A percentile compares a stretch with the other conserved stretches of the same genome.
phyloP scores from a whole-genome alignment of 768 basidiomycete genomes.

The Astraeus odoratus region DNA sequence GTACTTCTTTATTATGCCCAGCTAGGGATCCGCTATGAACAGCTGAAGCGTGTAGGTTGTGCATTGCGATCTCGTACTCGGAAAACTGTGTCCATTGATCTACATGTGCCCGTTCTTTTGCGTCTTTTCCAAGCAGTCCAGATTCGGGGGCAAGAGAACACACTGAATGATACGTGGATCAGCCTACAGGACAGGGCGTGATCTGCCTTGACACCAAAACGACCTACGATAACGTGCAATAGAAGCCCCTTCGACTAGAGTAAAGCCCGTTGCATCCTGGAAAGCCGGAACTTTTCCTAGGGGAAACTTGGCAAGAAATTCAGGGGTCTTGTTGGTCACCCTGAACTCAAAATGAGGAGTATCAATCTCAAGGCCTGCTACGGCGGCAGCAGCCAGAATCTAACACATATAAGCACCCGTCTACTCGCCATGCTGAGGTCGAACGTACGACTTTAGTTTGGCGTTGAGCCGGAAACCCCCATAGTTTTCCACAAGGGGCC shows the following conservation, averaged over 20 bases:
- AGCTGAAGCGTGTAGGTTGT: slow-evolving; percentile 17
- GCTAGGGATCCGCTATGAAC: slow-evolving; percentile 14
- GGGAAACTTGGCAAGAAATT: slow-evolving; percentile 24
- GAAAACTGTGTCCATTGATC: slow-evolving; percentile 28
- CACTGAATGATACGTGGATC: slow-evolving; percentile 10
- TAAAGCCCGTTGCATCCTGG: slow-evolving; percentile 17
- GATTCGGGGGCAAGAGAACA: slow-evolving; percentile 20
- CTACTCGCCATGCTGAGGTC: not conserved
- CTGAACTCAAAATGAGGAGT: slow-evolving; percentile 14
- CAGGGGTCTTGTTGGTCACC: slow-evolving; percentile 21
- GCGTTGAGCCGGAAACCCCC: slow-evolving; percentile 18
- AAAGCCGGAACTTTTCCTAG: slow-evolving; percentile 24
- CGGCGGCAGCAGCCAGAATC: slow-evolving; percentile 19
- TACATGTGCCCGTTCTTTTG: slow-evolving; percentile 19
- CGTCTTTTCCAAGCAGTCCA: slow-evolving; percentile 18
- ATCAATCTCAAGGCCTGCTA: slow-evolving; percentile 22
- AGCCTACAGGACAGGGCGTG: not conserved
- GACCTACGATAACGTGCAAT: slow-evolving; percentile 24
- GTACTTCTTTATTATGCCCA: slow-evolving; percentile 17
- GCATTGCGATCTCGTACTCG: slow-evolving; percentile 18
- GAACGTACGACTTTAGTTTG: slow-evolving; percentile 23
- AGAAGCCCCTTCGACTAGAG: slow-evolving; percentile 21
- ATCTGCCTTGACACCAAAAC: not conserved
- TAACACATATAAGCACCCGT: not conserved
- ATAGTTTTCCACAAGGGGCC: slow-evolving; percentile 21